These are phyloP conservation scores for Lagenaria siceraria DNA, from an alignment of 306 rosid species.

Conservation along the genomic window DNA sequence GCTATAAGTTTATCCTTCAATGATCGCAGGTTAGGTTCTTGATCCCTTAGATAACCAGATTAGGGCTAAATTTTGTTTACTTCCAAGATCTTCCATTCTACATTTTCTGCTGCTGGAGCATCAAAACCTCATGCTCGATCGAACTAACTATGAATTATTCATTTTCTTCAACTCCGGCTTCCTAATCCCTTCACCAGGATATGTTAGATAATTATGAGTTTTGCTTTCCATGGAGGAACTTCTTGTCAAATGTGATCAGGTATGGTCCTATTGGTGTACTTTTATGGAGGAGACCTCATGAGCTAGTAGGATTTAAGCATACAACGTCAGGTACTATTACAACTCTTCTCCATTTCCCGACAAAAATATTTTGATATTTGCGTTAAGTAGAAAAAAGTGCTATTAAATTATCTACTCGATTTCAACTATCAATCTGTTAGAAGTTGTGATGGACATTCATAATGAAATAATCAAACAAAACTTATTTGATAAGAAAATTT, in stretches of 20 bases:
- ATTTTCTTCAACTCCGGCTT: background rate
- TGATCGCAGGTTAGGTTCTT: conserved; percentile 63
- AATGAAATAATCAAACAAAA: background rate
- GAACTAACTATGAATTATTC: background rate
- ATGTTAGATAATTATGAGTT: background rate
- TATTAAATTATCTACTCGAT: background rate
- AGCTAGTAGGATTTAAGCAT: conserved; percentile 13
- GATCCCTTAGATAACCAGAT: conserved; percentile 57
- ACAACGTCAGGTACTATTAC: conserved; percentile 46
- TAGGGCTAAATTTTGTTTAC: conserved; percentile 38
- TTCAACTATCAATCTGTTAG: background rate
- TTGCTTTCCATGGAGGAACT: conserved; percentile 43
- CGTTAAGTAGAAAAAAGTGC: background rate
- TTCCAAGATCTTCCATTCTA: background rate
- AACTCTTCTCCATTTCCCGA: background rate
- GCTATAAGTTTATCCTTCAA: background rate
- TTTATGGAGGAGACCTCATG: conserved; percentile 75
- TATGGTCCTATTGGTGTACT: conserved; percentile 37
- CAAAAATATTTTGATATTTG: background rate
- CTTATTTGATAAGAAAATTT: background rate
- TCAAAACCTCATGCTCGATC: background rate
- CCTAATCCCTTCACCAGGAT: background rate
- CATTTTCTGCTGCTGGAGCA: background rate
- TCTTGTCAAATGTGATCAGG: conserved; percentile 72
- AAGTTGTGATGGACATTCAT: background rate